These are phyloP conservation scores for Lactarius vividus DNA, from an alignment of 768 basidiomycete genomes.

Conservation along the genomic window DNA sequence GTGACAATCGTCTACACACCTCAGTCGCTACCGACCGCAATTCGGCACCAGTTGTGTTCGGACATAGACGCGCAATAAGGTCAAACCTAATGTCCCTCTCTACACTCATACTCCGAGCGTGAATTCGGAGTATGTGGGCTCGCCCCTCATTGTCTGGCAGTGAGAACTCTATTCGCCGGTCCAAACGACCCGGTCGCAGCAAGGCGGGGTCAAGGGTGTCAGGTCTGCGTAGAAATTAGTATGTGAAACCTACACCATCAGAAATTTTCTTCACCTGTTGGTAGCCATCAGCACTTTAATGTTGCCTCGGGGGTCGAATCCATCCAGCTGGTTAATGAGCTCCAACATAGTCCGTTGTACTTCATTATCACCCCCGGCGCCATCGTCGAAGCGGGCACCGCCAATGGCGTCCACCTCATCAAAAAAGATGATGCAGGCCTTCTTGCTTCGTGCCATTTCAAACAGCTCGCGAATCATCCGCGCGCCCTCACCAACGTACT, in stretches of 20 bases:
- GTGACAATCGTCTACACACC: conserved; percentile 41
- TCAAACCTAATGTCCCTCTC: conserved; percentile 97
- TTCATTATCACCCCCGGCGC: conserved; percentile 98
- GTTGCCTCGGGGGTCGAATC: conserved; percentile 98
- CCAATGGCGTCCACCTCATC: conserved; percentile 99
- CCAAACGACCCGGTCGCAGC: conserved; percentile 91
- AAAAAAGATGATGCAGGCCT: conserved; percentile 99
- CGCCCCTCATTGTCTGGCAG: conserved; percentile 94
- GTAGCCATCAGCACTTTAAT: conserved; percentile 99
- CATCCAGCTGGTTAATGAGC: conserved; percentile 97
- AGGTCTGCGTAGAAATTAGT: conserved; percentile 54
- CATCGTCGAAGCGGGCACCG: conserved; percentile 97
- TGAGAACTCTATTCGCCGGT: conserved; percentile 95
- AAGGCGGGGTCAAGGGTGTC: conserved; percentile 98
- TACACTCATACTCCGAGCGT: conserved; percentile 97
- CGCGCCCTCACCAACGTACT: conserved; percentile 98
- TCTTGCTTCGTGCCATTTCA: conserved; percentile 98
- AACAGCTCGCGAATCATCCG: conserved; percentile 98
- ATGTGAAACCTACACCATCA: neutral
- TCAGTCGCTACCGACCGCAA: conserved; percentile 95
- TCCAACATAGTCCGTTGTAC: conserved; percentile 99
- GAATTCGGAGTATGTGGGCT: conserved; percentile 94
- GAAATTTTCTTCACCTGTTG: conserved; percentile 63
- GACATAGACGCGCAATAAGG: conserved; percentile 93
- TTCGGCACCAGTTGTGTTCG: conserved; percentile 99